Percentiles rank a stretch among this genome's conserved stretches.
Conservation (phyloP, 768 basidiomycete species). For the Lactifluus rugatus region DNA sequence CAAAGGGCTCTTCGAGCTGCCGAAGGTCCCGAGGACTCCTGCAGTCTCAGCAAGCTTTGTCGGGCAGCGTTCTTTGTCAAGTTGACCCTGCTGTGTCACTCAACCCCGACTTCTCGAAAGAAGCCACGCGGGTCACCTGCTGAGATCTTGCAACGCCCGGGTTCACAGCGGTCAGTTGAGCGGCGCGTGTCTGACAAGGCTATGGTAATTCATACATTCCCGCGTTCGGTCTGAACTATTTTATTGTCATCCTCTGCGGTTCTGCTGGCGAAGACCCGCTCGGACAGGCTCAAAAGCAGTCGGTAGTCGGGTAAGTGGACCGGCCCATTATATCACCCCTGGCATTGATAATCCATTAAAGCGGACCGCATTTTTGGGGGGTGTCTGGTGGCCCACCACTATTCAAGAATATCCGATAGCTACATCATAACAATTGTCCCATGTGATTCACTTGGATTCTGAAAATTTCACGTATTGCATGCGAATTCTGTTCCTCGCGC, state of each 20-base stretch:
- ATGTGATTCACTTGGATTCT: too few relatives aligned
- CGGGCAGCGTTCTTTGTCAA: background rate
- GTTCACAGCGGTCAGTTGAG: conserved; percentile 3
- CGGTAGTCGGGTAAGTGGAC: background rate
- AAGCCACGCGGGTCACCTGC: background rate
- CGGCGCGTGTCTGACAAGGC: conserved; percentile 11
- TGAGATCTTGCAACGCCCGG: conserved; percentile 11
- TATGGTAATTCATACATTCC: background rate
- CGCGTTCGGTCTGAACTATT: background rate
- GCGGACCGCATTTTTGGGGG: too few relatives aligned
- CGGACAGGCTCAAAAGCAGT: too few relatives aligned
- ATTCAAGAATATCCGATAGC: too few relatives aligned
- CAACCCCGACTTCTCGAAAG: background rate
- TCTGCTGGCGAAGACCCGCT: background rate
- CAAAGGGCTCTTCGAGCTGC: conserved; percentile 11
- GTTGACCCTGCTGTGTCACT: background rate
- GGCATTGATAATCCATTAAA: background rate
- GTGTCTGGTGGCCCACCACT: too few relatives aligned
- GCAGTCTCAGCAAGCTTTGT: conserved; percentile 23
- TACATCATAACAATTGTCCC: too few relatives aligned
- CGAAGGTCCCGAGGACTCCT: background rate
- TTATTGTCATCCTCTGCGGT: background rate
- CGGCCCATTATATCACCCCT: background rate
- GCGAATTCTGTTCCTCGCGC: too few relatives aligned
- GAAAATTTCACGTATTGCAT: too few relatives aligned